Base-by-base conservation (phyloP, 345 rosid genomes). In the Arabis hirsuta region DNA sequence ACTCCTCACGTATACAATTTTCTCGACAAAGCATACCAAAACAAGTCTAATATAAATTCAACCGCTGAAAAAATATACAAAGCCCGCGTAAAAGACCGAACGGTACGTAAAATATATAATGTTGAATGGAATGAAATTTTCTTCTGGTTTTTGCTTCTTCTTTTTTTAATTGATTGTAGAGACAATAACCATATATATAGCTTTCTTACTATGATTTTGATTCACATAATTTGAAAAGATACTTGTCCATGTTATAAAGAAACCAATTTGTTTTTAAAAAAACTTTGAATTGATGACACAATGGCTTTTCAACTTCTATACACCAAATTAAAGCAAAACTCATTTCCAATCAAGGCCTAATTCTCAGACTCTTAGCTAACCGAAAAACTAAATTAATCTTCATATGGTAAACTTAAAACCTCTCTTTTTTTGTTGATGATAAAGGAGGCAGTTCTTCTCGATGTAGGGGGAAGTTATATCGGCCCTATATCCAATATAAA, bases 401-500 rank as follows among this genome's bases (percentile, higher is more conserved):
- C 12, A 56, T 50, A 12, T 8, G 6, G 12, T 12, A 5, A 45
- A 39, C 12, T 55, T 46, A 46, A 55, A 29, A 54, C 32, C 3
- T 11, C 7, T 44, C 13, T 38, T 65, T 38, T 65, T 41, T 53
- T 24, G 47, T 39, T 71, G 20, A 38, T 60, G 63, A 52, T 73
- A 38, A 75, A 81, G 88, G 56, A 39, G 3, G 81, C 84, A 32
- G 0, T 27, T 10, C 72, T 83, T 31, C 4, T 79, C 7, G 61
- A 81, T 2, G 14, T 62, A 2, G 87, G 81, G 65, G 67, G 7
- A 59, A 81, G 74, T 58, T 83, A 62, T 22, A 9, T 82, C 5
- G 86, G 89, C 43, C 86, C 82, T 7, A 8, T 16, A 0, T 82
- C 76, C 13, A 67, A 81, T 19, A 81, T 88, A 62, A 88, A 85